Base-by-base conservation (phyloP, 164 flowering plant genomes). In the Sextonia rubra region DNA sequence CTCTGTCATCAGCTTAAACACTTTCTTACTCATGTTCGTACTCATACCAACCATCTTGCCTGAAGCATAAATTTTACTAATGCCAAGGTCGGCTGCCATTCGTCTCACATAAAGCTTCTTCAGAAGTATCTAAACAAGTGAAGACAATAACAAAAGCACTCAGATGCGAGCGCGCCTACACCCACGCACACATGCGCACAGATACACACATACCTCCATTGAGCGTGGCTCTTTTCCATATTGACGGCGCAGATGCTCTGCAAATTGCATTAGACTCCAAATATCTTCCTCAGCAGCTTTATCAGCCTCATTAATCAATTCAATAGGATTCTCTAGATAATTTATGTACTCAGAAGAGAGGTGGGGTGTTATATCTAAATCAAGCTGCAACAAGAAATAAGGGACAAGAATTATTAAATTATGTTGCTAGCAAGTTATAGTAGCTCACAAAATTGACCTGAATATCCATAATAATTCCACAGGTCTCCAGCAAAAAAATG, bases 11-110 rank as follows among this genome's bases (percentile, higher is more conserved):
- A 94, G 79, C 85, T 82, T 86, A 87, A 90, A 95, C 44, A 89
- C 98, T 78, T 79, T 86, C 77, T 84, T 85, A 73, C 75, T 90
- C 91, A 93, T 93, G 77, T 83, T 87, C 73, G 97, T 87, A 79
- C 74, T 74, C 99, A 95, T 88, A 71, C 81, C 81, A 69, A 95
- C 96, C 82, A 83, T 83, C 87, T 89, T 95, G 47, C 98, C 96
- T 30, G 86, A 83, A 60, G 89, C 85, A 84, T 90, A 93, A 29
- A 95, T 90, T 74, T 85, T 86, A 60, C 79, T 84, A 65, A 95
- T 90, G 65, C 98, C 99, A 71, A 95, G 88, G 80, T 95, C 99
- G 29, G 99, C 97, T 30, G 97, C 92, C 99, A 94, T 94, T 85
- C 99, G 89, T 80, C 79, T 86, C 48, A 91, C 91, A 75, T 95